Percentiles rank a stretch among this genome's conserved stretches.
Conservation (phyloP, 768 basidiomycete species). For the Dioszegia aurantiaca region DNA sequence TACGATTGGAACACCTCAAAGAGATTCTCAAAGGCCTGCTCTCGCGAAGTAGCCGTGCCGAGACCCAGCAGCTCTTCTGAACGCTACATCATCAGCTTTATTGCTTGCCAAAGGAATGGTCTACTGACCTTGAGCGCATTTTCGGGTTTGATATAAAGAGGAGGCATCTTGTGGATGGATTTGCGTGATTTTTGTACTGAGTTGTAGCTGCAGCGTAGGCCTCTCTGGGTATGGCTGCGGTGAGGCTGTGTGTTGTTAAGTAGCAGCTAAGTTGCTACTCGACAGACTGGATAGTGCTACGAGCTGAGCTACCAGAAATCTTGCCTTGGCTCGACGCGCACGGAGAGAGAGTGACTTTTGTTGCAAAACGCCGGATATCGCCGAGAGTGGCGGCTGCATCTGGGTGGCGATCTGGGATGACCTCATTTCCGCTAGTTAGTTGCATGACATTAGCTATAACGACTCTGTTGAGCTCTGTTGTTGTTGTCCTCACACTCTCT, state of each 20-base stretch:
- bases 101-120: not conserved
- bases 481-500: not conserved
- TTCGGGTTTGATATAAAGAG: slow-evolving; percentile 51
- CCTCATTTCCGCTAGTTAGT: not conserved
- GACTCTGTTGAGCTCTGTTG: no score
- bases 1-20: slow-evolving; percentile 51
- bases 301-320: not conserved
- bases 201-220: slow-evolving; percentile 13
- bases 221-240: slow-evolving; percentile 23
- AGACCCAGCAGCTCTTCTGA: slow-evolving; percentile 51
- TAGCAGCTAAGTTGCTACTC: no score
- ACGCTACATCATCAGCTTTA: slow-evolving; percentile 38
- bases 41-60: slow-evolving; percentile 46
- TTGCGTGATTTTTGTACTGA: not conserved
- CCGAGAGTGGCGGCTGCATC: not conserved
- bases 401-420: not conserved
- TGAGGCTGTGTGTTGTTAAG: not conserved
- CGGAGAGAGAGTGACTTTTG: not conserved
- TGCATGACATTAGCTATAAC: not conserved
- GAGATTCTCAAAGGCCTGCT: slow-evolving; percentile 51
- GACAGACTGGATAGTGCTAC: no score
- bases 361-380: slow-evolving; percentile 5
- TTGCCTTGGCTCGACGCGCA: not conserved
- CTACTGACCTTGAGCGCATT: slow-evolving; percentile 52
- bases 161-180: slow-evolving; percentile 37